These are phyloP conservation scores for Tylopilus rubrobrunneus DNA, from an alignment of 768 basidiomycete species.

Conservation along the genomic window DNA sequence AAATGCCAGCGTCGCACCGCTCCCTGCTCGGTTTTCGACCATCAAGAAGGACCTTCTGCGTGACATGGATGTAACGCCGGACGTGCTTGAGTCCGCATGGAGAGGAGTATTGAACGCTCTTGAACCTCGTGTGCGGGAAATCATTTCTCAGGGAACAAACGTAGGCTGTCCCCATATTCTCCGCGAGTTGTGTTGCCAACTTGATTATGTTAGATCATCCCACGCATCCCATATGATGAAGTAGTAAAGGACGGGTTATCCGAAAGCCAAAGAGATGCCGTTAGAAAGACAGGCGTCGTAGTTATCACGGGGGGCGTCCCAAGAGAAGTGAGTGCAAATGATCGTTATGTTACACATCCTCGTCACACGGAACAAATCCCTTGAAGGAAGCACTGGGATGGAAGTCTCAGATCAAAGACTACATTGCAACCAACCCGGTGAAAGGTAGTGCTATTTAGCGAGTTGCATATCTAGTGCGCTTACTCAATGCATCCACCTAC, in stretches of 20 bases:
- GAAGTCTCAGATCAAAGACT: constrained; percentile 53
- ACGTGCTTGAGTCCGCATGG: constrained; percentile 47
- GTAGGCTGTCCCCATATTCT: constrained; percentile 29
- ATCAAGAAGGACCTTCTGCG: constrained; percentile 56
- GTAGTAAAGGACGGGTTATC: constrained; percentile 47
- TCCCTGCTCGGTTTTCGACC: constrained; percentile 56
- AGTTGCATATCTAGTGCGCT: neutral
- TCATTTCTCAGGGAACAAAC: constrained; percentile 42
- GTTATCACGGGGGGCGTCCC: constrained; percentile 57
- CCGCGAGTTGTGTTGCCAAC: neutral
- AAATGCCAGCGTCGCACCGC: constrained; percentile 32
- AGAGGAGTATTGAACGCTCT: constrained; percentile 49
- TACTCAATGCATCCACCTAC: neutral
- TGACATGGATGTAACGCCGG: constrained; percentile 26
- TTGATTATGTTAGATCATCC: constrained; percentile 41
- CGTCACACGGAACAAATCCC: neutral
- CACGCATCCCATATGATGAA: constrained; percentile 43
- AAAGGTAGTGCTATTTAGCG: constrained; percentile 37
- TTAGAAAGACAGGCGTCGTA: constrained; percentile 52
- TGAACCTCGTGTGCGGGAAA: constrained; percentile 42
- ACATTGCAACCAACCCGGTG: constrained; percentile 50
- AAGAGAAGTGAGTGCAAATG: constrained; percentile 37
- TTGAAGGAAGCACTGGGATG: constrained; percentile 54
- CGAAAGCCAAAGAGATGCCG: constrained; percentile 37
- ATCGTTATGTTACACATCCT: neutral